Evolutionary conservation across 306 rosid genomes (phyloP).

Genomic region (Lathyrus tuberosus): DNA sequence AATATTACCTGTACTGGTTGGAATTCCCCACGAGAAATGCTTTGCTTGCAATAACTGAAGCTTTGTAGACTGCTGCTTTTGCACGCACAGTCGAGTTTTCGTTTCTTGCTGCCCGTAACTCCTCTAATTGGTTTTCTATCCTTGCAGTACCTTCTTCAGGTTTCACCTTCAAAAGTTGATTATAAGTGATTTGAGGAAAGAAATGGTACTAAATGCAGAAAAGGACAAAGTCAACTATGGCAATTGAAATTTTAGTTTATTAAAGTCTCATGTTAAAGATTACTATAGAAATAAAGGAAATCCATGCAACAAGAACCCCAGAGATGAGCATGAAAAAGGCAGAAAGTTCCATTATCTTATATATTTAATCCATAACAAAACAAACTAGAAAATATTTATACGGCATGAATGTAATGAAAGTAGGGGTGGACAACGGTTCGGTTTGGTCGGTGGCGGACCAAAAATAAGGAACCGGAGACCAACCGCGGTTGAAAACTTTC

Average conservation of each 20-base stretch:
- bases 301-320: slow-evolving; percentile 30
- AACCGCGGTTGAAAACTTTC: no score
- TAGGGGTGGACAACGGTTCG: no score
- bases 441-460: no score
- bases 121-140: slow-evolving; percentile 79
- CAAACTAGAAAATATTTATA: slow-evolving; percentile 23
- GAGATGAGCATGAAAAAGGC: slow-evolving; percentile 14
- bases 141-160: slow-evolving; percentile 84
- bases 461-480: no score
- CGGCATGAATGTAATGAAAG: slow-evolving; percentile 13
- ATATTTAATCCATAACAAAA: slow-evolving; percentile 17
- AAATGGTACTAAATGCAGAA: slow-evolving; percentile 24
- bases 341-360: slow-evolving; percentile 13
- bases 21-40: slow-evolving; percentile 69
- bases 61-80: slow-evolving; percentile 80
- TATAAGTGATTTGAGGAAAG: slow-evolving; percentile 32
- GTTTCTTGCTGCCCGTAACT: slow-evolving; percentile 69
- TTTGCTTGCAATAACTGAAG: slow-evolving; percentile 66
- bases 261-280: slow-evolving; percentile 3
- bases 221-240: slow-evolving; percentile 1
- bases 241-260: not conserved
- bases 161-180: slow-evolving; percentile 68
- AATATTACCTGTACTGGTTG: slow-evolving; percentile 66
- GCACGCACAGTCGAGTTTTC: slow-evolving; percentile 75
- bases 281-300: slow-evolving; percentile 3